Evolutionary conservation across 2,329 filamentous ascomycete genomes (phyloP), one percentile per base, ranked within the genome.

Genomic region (Magnaporthales sp.): DNA sequence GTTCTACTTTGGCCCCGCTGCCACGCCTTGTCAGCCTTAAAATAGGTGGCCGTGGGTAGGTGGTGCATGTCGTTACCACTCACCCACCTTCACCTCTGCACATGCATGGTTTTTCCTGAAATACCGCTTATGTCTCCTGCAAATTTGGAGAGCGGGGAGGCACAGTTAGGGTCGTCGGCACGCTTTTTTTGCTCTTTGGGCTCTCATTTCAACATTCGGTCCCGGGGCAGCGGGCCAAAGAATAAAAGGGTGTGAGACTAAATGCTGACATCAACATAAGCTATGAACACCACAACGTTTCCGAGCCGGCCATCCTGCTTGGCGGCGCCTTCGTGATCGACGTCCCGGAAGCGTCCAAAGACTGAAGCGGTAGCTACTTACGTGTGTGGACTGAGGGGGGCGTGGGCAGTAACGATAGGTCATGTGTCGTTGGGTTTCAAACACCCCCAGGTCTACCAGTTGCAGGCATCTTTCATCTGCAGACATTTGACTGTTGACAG

Each of bases 281-380:
- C 76, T 96, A 95, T 75, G 91, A 95, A 72, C 91, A 95, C 77
- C 83, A 91, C 72, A 91, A 77, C 70, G 85, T 95, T 66, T 78
- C 92, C 1, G 91, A 95, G 77, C 92, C 91, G 2, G 92, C 91
- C 0, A 89, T 96, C 65, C 79, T 94, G 32, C 82, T 95, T 1
- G 91, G 91, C 13, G 89, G 91, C 68, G 86, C 88, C 0, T 92
- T 93, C 73, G 77, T 80, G 2, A 84, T 87, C 29, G 79, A 80
- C 22, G 70, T 78, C 56, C 65, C 68, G 3, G 70, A 71, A 51
- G 71, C 69, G n/a, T 64, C 69, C 27, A 68, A 70, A 64, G 62
- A 69, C 22, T 70, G 30, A 63, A n/a, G 15, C 1, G 38, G 38
- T 46, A n/a, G 5, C n/a, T 46, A 19, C 19, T 46, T n/a, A 46